A percentile compares a stretch with the other conserved stretches of the same genome.
phyloP scores from a whole-genome alignment of 345 rosid species.

The Hibiscus mutabilis region DNA sequence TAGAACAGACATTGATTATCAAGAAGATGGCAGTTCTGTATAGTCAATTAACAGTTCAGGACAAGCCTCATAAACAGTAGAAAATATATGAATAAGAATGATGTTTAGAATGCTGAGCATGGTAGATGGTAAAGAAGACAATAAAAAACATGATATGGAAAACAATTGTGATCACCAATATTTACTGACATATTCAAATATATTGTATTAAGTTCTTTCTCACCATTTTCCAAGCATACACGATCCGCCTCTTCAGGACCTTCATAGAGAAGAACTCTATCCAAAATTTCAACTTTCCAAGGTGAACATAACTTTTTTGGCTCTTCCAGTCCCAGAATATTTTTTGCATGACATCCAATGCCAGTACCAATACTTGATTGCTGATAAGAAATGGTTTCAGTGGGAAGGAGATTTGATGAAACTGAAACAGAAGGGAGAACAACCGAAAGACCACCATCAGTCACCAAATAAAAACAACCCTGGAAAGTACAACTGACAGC shows the following conservation, averaged over 20 bases:
- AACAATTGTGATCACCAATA: conserved; percentile 5
- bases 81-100: neutral
- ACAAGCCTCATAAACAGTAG: neutral
- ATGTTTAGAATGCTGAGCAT: neutral
- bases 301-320: conserved; percentile 37
- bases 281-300: conserved; percentile 85
- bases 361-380: conserved; percentile 30
- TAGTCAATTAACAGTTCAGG: neutral
- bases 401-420: conserved; percentile 43
- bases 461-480: conserved; percentile 80
- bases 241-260: conserved; percentile 82
- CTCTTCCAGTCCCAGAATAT: conserved; percentile 23
- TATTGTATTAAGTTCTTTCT: conserved; percentile 17
- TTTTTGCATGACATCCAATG: conserved; percentile 16
- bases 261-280: conserved; percentile 76
- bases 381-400: conserved; percentile 49
- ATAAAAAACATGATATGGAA: conserved; percentile 5
- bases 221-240: conserved; percentile 79
- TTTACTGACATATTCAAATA: neutral
- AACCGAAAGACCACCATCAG: conserved; percentile 71
- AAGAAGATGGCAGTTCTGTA: neutral
- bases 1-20: neutral
- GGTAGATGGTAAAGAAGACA: neutral
- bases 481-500: conserved; percentile 83
- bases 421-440: conserved; percentile 76